A percentile compares a stretch with the other conserved stretches of the same genome.
These are phyloP conservation scores for Erodium texanum DNA, from an alignment of 441 rosid species.

Conservation along the genomic window DNA sequence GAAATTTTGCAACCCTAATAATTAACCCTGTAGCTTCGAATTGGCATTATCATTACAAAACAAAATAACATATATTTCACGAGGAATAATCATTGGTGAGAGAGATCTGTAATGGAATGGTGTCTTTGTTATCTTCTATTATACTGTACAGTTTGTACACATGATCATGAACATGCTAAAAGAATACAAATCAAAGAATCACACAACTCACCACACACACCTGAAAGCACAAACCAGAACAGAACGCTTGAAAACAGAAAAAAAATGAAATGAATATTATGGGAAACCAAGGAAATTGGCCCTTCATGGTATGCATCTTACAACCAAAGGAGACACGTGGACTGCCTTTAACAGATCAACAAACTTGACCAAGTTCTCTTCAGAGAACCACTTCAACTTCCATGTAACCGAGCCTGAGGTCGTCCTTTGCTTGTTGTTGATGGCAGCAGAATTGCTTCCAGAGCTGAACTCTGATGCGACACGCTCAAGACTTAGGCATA, in stretches of 20 bases:
- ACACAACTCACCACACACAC: slow-evolving; percentile 15
- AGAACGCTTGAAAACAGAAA: slow-evolving; percentile 17
- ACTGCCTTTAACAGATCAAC: slow-evolving; percentile 63
- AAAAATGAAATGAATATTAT: slow-evolving; percentile 43
- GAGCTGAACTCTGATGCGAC: slow-evolving; percentile 23
- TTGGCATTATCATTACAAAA: too few relatives aligned
- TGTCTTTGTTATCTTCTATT: slow-evolving; percentile 2
- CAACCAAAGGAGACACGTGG: slow-evolving; percentile 42
- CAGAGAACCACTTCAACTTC: slow-evolving; percentile 64
- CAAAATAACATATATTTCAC: too few relatives aligned
- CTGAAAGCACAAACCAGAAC: slow-evolving; percentile 11
- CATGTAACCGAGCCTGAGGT: slow-evolving; percentile 24
- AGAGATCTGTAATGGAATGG: too few relatives aligned
- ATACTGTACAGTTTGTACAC: slow-evolving; percentile 37
- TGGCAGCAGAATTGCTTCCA: slow-evolving; percentile 16
- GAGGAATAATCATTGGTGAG: too few relatives aligned
- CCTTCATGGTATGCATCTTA: slow-evolving; percentile 30
- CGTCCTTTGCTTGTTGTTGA: slow-evolving; percentile 13
- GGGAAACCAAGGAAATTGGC: slow-evolving; percentile 3
- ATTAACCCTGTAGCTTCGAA: too few relatives aligned
- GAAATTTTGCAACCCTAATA: too few relatives aligned
- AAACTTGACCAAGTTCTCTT: slow-evolving; percentile 46
- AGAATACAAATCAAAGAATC: slow-evolving; percentile 36
- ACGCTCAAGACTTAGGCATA: slow-evolving; percentile 29
- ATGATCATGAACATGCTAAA: slow-evolving; percentile 11